phyloP scores from a whole-genome alignment of 345 rosid species.

The Ricinus communis region DNA sequence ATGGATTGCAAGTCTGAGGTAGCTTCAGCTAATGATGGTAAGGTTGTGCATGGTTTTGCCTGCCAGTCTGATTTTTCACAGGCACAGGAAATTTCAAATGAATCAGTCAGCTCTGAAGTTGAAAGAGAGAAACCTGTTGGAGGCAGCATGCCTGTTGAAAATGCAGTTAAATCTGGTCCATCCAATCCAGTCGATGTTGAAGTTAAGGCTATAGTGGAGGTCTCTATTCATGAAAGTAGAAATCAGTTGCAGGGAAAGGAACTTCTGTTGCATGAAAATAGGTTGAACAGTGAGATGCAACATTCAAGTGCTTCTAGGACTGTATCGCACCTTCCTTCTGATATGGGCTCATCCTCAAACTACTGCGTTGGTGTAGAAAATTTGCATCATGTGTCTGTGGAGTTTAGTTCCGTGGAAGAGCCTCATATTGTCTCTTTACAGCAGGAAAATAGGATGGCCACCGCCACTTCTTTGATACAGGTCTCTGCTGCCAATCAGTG shows the following conservation, averaged over 20 bases:
- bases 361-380: conserved; percentile 28
- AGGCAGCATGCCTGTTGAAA: conserved; percentile 24
- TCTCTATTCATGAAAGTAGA: conserved; percentile 27
- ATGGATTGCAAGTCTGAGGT: conserved; percentile 20
- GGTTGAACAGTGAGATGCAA: conserved; percentile 28
- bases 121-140: conserved; percentile 25
- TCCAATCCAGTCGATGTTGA: conserved; percentile 32
- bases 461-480: conserved; percentile 23
- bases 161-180: conserved; percentile 27
- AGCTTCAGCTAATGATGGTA: conserved; percentile 23
- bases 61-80: conserved; percentile 26
- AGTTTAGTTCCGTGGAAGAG: conserved; percentile 31
- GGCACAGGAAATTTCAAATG: conserved; percentile 33
- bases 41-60: conserved; percentile 29
- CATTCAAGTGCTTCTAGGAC: conserved; percentile 30
- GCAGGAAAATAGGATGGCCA: conserved; percentile 28
- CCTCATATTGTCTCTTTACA: conserved; percentile 24
- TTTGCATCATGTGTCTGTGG: conserved; percentile 37
- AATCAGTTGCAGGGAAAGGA: conserved; percentile 25
- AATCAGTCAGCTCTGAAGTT: conserved; percentile 23
- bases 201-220: conserved; percentile 28
- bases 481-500: conserved; percentile 34
- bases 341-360: conserved; percentile 34
- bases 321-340: conserved; percentile 32
- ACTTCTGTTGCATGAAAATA: conserved; percentile 23